Percentiles rank a stretch among this genome's conserved stretches.
Conservation (phyloP, 106 monocot genomes). For the Acanthochlamys bracteata region DNA sequence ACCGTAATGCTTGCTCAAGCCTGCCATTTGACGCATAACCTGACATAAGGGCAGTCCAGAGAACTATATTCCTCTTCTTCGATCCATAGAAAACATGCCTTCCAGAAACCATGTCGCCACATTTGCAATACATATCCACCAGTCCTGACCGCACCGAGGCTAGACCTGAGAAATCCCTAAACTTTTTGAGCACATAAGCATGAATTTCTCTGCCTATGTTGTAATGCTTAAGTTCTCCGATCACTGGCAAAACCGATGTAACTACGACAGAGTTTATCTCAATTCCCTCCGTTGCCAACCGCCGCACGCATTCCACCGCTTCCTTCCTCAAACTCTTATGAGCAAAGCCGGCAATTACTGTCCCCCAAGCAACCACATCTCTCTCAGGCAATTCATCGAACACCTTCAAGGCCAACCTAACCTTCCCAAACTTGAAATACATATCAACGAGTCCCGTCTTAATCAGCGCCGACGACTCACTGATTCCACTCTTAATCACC, state of each 20-base stretch:
- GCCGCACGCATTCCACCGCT: slow-evolving; percentile 61
- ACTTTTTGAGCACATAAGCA: slow-evolving; percentile 50
- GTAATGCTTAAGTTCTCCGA: slow-evolving; percentile 41
- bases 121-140: slow-evolving; percentile 91
- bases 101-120: slow-evolving; percentile 65
- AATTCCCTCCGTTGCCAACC: slow-evolving; percentile 49
- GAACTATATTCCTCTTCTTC: slow-evolving; percentile 48
- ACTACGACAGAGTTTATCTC: slow-evolving; percentile 69
- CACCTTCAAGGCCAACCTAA: slow-evolving; percentile 54
- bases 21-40: slow-evolving; percentile 79
- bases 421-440: slow-evolving; percentile 78
- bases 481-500: slow-evolving; percentile 55
- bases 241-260: slow-evolving; percentile 48
- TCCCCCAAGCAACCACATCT: slow-evolving; percentile 73
- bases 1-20: slow-evolving; percentile 65
- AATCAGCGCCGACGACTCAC: slow-evolving; percentile 23
- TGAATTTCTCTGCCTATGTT: slow-evolving; percentile 78
- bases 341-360: slow-evolving; percentile 71
- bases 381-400: slow-evolving; percentile 74
- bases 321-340: slow-evolving; percentile 63
- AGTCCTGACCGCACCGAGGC: slow-evolving; percentile 51
- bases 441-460: slow-evolving; percentile 65
- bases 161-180: slow-evolving; percentile 25
- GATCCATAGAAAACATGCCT: slow-evolving; percentile 72
- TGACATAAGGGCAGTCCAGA: slow-evolving; percentile 87